Percentiles rank a stretch among this genome's conserved stretches.
phyloP scores from a whole-genome alignment of 495 filamentous ascomycete genomes.

The Penicillium canescens region DNA sequence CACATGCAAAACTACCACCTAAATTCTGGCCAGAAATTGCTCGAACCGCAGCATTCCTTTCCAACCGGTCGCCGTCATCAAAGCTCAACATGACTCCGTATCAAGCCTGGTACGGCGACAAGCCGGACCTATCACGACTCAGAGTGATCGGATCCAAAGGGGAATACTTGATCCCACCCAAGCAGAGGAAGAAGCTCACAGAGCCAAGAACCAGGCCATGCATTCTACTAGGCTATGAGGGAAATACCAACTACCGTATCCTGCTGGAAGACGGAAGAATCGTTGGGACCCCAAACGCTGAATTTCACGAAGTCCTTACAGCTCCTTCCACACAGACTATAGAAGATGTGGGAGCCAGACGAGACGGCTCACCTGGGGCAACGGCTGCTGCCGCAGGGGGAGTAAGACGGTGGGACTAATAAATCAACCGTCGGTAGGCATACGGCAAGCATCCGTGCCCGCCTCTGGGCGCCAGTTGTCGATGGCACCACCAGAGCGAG shows the following conservation, averaged over 20 bases:
- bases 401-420: conserved; percentile 18
- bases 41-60: conserved; percentile 20
- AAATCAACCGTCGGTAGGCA: conserved; percentile 13
- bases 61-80: conserved; percentile 20
- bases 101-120: conserved; percentile 23
- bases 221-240: too few relatives aligned
- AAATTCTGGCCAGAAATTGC: conserved; percentile 26
- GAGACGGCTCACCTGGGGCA: conserved; percentile 12
- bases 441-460: conserved; percentile 12
- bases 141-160: too few relatives aligned
- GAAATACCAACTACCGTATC: too few relatives aligned
- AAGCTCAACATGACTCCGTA: conserved; percentile 26
- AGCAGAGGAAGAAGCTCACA: too few relatives aligned
- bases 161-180: too few relatives aligned
- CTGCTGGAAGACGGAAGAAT: too few relatives aligned
- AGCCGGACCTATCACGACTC: conserved; percentile 24
- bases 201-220: too few relatives aligned
- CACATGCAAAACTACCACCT: too few relatives aligned
- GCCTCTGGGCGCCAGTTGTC: conserved; percentile 13
- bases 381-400: conserved; percentile 18
- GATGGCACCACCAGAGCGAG: conserved; percentile 6
- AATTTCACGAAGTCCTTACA: too few relatives aligned
- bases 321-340: too few relatives aligned
- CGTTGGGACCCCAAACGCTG: too few relatives aligned
- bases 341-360: conserved; percentile 18